These are phyloP conservation scores for Wallacemonas collosoma DNA, from an alignment of 208 protist species.

Conservation along the genomic window DNA sequence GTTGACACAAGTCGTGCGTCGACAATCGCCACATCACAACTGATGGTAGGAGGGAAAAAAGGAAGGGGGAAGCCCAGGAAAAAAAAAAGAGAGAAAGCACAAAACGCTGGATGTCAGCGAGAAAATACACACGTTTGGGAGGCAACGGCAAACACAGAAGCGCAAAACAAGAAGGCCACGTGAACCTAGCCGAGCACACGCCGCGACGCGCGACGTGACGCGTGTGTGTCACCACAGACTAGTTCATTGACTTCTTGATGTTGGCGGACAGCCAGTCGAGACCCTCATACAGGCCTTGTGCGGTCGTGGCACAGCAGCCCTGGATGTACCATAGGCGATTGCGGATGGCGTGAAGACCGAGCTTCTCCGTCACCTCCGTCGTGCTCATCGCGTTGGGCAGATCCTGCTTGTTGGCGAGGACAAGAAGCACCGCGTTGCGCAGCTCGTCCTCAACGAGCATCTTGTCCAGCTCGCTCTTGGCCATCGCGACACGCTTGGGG, in stretches of 20 bases:
- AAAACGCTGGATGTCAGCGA: slow-evolving; percentile 4
- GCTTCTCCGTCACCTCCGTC: slow-evolving; percentile 96
- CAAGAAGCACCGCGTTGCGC: slow-evolving; percentile 94
- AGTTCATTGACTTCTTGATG: slow-evolving; percentile 85
- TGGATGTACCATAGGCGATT: slow-evolving; percentile 95
- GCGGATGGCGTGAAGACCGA: slow-evolving; percentile 93
- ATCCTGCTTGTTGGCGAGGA: slow-evolving; percentile 99
- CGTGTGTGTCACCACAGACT: not conserved
- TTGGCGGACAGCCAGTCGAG: slow-evolving; percentile 92
- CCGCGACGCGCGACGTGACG: too few relatives aligned
- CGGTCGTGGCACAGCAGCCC: slow-evolving; percentile 90
- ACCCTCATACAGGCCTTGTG: slow-evolving; percentile 93
- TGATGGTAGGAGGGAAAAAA: too few relatives aligned
- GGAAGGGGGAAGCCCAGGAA: not conserved
- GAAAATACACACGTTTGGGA: slow-evolving; percentile 18
- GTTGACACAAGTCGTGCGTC: too few relatives aligned
- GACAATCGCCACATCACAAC: too few relatives aligned
- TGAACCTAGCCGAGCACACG: too few relatives aligned
- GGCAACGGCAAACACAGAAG: slow-evolving; percentile 4
- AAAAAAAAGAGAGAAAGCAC: slow-evolving; percentile 23
- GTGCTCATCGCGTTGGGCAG: slow-evolving; percentile 97
- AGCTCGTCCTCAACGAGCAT: slow-evolving; percentile 98
- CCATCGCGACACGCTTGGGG: slow-evolving; percentile 89
- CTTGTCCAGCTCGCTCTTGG: slow-evolving; percentile 93
- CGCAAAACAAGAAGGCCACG: not conserved